Conservation (phyloP, 2,329 filamentous ascomycete genomes). For the Dothidotthia symphoricarpi region DNA sequence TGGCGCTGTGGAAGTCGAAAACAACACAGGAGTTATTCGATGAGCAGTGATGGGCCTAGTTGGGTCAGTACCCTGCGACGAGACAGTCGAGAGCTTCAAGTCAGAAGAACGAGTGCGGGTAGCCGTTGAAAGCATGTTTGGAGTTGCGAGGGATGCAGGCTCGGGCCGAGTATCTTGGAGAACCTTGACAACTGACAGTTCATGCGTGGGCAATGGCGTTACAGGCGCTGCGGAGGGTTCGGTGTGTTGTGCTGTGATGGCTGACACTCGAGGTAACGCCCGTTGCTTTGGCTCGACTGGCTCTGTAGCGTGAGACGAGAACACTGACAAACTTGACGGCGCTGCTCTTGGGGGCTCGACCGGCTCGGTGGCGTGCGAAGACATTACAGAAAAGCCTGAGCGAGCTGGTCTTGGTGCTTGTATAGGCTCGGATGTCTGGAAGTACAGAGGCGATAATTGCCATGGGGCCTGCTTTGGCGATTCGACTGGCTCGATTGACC, state of each 20-base stretch:
- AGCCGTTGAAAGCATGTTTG: slow-evolving; percentile 34
- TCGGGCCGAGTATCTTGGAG: slow-evolving; percentile 37
- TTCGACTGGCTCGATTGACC: slow-evolving; percentile 26
- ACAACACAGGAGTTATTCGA: slow-evolving; percentile 12
- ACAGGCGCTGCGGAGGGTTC: slow-evolving; percentile 23
- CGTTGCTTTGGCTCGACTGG: slow-evolving; percentile 21
- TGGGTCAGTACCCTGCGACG: slow-evolving; percentile 32
- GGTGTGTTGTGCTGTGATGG: slow-evolving; percentile 29
- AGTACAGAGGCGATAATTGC: slow-evolving; percentile 12
- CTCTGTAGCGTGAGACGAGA: slow-evolving; percentile 20
- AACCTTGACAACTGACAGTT: slow-evolving; percentile 28
- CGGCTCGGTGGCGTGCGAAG: slow-evolving; percentile 27
- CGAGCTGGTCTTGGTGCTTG: slow-evolving; percentile 11
- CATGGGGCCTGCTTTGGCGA: slow-evolving; percentile 4
- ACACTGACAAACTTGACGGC: slow-evolving; percentile 15
- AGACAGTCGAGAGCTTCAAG: slow-evolving; percentile 29
- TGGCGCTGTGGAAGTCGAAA: slow-evolving; percentile 12
- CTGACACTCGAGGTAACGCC: slow-evolving; percentile 20
- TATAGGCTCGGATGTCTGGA: slow-evolving; percentile 27
- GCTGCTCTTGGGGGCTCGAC: slow-evolving; percentile 3
- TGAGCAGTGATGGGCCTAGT: slow-evolving; percentile 36
- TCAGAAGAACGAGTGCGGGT: slow-evolving; percentile 15
- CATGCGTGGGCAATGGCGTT: slow-evolving; percentile 9
- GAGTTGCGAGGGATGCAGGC: slow-evolving; percentile 33
- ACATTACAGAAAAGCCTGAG: slow-evolving; percentile 20